Conservation (phyloP, 2,329 filamentous ascomycete genomes). For the Fusarium sp. region DNA sequence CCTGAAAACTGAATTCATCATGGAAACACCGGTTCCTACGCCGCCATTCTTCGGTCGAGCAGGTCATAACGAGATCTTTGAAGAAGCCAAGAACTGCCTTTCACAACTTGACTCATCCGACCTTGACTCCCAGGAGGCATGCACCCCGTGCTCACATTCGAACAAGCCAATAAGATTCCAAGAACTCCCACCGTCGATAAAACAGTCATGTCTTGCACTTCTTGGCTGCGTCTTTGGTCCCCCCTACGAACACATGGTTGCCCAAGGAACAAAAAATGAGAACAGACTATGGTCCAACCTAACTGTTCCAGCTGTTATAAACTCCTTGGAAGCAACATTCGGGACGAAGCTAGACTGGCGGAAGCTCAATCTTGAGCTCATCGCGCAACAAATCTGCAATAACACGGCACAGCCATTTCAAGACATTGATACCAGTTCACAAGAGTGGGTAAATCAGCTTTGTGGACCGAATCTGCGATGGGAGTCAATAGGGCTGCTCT, state of each 20-base stretch:
- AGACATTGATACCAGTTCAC: background rate
- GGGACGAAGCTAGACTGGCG: background rate
- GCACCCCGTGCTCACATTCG: background rate
- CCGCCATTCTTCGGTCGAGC: constrained; percentile 8
- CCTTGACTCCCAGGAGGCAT: background rate
- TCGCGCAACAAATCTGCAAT: background rate
- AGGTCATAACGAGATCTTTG: background rate
- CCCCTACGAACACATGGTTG: background rate
- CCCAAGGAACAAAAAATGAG: background rate
- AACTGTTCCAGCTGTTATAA: background rate
- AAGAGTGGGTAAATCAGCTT: constrained; percentile 7
- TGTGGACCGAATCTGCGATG: constrained; percentile 1
- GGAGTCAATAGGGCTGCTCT: background rate
- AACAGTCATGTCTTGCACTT: background rate
- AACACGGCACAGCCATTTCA: background rate
- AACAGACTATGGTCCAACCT: constrained; percentile 12
- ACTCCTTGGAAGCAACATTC: background rate
- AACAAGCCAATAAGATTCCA: background rate
- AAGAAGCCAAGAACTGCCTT: constrained; percentile 7
- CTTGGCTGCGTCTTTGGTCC: background rate
- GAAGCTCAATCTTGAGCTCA: background rate
- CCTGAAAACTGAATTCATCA: accelerated
- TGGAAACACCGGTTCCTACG: background rate
- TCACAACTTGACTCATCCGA: background rate
- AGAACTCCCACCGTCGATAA: background rate